Evolutionary conservation across 768 basidiomycete species (phyloP), one percentile per base, ranked within the genome.

Genomic region (Suillus ampliporus): DNA sequence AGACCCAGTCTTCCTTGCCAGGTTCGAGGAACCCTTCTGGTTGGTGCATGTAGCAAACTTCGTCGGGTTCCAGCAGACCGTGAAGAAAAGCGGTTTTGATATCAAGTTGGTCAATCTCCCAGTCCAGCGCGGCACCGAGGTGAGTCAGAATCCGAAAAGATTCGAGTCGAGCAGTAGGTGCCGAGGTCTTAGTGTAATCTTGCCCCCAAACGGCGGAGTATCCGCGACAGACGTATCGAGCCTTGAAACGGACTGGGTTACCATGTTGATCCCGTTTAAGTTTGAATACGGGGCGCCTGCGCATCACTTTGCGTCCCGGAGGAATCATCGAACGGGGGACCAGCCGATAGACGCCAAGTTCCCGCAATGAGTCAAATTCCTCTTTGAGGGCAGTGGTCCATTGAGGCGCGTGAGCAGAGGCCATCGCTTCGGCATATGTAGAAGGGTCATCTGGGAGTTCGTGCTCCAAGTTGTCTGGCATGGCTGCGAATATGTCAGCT

Each of bases 21-120:
- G n/a, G n/a, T 17, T 43, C 43, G 1, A n/a, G 9, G 21, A 58
- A 44, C 37, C 77, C 76, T 0, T 72, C 73, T 0, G 81, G 78
- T 57, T 76, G 77, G 5, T 71, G 23, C 79, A 84, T 82, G 72
- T 78, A 84, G 47, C 84, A 78, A 0, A 43, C 43, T 4, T 43
- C 43, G 19, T 70, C 68, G 23, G 74, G 66, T 26, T 71, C 71
- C 37, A 84, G 74, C n/a, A 76, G 64, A 1, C 75, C 65, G 21
- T 70, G 62, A 3, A 68, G 61, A 40, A 61, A 67, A 0, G 64
- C 67, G 6, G 60, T 63, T 14, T 53, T 60, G 53, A 64, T 61
- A 19, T 71, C 46, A 23, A 64, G 47, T 14, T 65, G 57, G 9
- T 68, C 37, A 11, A 70, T 70, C 5, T 68, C 65, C 61, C 65